Evolutionary conservation across 257 asterid genomes (phyloP), one percentile per base, ranked within the genome.

Genomic region (Nyctanthes arbortristis): DNA sequence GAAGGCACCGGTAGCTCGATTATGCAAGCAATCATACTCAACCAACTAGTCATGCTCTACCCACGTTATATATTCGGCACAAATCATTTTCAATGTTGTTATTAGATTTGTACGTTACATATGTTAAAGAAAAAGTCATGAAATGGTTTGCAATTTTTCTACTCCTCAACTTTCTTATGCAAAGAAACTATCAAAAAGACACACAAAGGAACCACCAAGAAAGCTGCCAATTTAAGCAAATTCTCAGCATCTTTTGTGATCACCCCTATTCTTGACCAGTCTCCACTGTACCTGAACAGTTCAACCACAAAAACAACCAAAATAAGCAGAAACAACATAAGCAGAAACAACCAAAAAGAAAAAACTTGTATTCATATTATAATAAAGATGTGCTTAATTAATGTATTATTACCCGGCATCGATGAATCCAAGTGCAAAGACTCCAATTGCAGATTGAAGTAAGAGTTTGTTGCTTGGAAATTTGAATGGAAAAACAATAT

Each of bases 241-340:
- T 88, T 81, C 77, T 92, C 96, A 28, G 80, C 68, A 35, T 65
- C 88, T 64, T 72, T 81, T 30, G 98, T 76, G 71, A 92, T 83
- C 63, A 72, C 92, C 59, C 96, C 96, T 80, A 92, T 86, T 79
- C 96, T 87, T 22, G 96, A 87, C 96, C 98, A 92, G 45, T 92
- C 96, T 69, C 98, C 98, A 80, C 98, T 89, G 11, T 91, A 91
- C 84, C 96, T 91, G 88, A 73, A 54, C 11, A 45, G 49, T 61
- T 27, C 9, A 28, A 22, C n/a, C n/a, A n/a, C n/a, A 1, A 57
- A 8, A 37, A 16, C 37, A 9, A 25, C 35, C 1, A 31, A 67
- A 12, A 40, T 49, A 36, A 47, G 0, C 32, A 14, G 4, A 1
- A 18, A 11, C 5, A 4, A 54, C 7, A 63, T n/a, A n/a, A n/a